Base-by-base conservation (phyloP, 2,329 filamentous ascomycete species). In the Exserohilum rostratum region DNA sequence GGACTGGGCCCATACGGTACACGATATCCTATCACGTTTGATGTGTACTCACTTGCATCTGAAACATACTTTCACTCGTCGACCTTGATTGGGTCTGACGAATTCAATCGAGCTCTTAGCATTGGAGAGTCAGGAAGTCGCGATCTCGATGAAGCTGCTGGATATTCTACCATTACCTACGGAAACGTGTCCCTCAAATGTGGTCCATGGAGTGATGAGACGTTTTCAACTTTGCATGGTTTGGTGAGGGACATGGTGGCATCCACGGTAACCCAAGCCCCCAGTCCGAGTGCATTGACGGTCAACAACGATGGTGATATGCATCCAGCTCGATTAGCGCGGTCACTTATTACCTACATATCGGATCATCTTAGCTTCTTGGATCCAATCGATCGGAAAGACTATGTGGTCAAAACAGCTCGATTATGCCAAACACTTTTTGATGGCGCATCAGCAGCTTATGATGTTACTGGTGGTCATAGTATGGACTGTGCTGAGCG, bases 1-100 rank as follows among this genome's bases (percentile, higher is more conserved):
- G 82, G 80, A 1, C 69, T 87, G 2, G 77, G 74, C 29, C 73
- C 77, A n/a, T 81, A 77, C 61, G 80, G 79, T 27, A 77, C 77
- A 3, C 73, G 74, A 17, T 86, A 85, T 60, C 71, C 83, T 1
- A 75, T 76, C 10, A 80, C 82, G 57, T 87, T 87, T 53, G 81
- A 82, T 46, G 70, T 85, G 7, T 66, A 66, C 5, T 80, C 82
- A 20, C 67, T 87, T 6, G 73, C 72, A 7, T 57, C 75, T 6
- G 83, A 80, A 1, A 84, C 81, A 0, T 85, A 79, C 62, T 87
- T 86, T 57, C 81, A 84, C 56, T 70, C 79, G 38, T 77, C 75
- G 40, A 85, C 83, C 4, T 83, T 87, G 55, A 75, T 87, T 53
- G 85, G 85, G 25, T 83, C 83, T 60, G 83, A 82, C 3, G 80